Conservation (phyloP, 306 rosid genomes). For the Bauhinia variegata region DNA sequence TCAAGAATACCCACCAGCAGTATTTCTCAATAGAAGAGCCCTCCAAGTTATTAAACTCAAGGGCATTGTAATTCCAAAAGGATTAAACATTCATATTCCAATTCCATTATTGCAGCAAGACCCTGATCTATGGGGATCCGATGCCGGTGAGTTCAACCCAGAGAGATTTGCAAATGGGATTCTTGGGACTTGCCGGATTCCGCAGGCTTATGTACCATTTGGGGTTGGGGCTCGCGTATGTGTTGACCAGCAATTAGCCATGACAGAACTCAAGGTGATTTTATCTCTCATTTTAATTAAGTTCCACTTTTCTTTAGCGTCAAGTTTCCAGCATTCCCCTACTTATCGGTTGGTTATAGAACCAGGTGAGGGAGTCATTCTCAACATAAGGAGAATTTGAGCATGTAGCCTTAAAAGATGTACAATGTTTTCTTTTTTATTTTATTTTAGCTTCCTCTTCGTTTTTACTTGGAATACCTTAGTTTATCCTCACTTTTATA, state of each 20-base stretch:
- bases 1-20: conserved; percentile 56
- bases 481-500: no score
- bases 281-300: conserved; percentile 42
- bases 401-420: background rate
- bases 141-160: conserved; percentile 63
- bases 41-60: conserved; percentile 49
- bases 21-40: conserved; percentile 42
- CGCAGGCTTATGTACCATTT: conserved; percentile 63
- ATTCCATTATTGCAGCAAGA: conserved; percentile 55
- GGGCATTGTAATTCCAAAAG: conserved; percentile 59
- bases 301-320: conserved; percentile 40
- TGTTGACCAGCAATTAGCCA: conserved; percentile 60
- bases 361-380: conserved; percentile 47
- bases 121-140: conserved; percentile 57
- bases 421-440: no score
- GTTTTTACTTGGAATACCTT: no score
- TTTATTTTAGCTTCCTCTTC: no score
- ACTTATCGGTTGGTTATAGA: conserved; percentile 33
- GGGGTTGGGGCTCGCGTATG: conserved; percentile 63
- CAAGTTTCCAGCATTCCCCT: conserved; percentile 43
- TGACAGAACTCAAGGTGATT: conserved; percentile 59
- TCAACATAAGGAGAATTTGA: conserved; percentile 37
- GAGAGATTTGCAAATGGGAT: conserved; percentile 64
- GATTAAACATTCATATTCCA: conserved; percentile 58
- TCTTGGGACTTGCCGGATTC: conserved; percentile 53